Percentiles rank a stretch among this genome's conserved stretches.
Conservation (phyloP, 2,329 filamentous ascomycete genomes). For the Triangularia setosa region DNA sequence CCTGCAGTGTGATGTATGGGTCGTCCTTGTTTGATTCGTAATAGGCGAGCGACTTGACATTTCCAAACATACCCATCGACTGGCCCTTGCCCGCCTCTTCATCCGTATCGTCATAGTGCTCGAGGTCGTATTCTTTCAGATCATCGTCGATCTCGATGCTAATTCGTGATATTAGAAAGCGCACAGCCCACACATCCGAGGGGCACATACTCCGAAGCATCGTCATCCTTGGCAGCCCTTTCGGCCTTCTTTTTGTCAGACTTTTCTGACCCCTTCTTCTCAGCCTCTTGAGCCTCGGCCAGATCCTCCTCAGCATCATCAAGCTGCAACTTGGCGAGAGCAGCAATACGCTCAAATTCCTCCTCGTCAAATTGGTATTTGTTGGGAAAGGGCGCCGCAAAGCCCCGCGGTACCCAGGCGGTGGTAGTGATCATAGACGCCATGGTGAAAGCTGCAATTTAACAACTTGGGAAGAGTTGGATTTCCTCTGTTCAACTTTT, state of each 20-base stretch:
- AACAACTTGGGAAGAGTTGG: slow-evolving; percentile 7
- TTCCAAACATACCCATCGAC: slow-evolving; percentile 88
- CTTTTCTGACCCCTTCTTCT: slow-evolving; percentile 28
- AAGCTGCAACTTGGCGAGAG: slow-evolving; percentile 72
- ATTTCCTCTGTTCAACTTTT: slow-evolving; percentile 32
- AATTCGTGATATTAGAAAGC: slow-evolving; percentile 7
- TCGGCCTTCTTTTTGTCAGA: slow-evolving; percentile 30
- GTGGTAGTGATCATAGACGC: slow-evolving; percentile 72
- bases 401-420: slow-evolving; percentile 72
- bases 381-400: slow-evolving; percentile 69
- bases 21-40: slow-evolving; percentile 93
- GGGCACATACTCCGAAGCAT: slow-evolving; percentile 40
- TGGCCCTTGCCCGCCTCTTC: slow-evolving; percentile 61
- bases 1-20: slow-evolving; percentile 88
- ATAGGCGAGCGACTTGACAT: slow-evolving; percentile 88
- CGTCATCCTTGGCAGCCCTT: slow-evolving; percentile 31
- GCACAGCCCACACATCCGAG: too few relatives aligned
- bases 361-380: slow-evolving; percentile 73
- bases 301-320: slow-evolving; percentile 89
- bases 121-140: slow-evolving; percentile 91
- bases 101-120: slow-evolving; percentile 87
- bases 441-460: slow-evolving; percentile 34
- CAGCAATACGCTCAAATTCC: slow-evolving; percentile 71
- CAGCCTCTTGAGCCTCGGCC: slow-evolving; percentile 58
- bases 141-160: slow-evolving; percentile 69